Evolutionary conservation across 2,329 filamentous ascomycete genomes (phyloP).

Genomic region (Cladophialophora yegresii): DNA sequence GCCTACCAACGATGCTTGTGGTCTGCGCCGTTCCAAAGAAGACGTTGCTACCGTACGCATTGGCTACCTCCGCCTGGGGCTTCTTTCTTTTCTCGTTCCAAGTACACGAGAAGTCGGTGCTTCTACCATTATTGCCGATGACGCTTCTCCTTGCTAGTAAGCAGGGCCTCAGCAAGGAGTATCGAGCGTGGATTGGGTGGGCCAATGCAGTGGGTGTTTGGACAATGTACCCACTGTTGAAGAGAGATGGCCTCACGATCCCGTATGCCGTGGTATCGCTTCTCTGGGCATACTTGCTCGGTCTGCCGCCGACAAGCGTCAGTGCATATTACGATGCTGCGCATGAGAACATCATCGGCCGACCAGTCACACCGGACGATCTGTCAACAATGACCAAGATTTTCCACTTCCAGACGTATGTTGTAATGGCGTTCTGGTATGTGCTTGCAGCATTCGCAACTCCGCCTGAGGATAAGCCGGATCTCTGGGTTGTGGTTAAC

Average conservation of each 20-base stretch:
- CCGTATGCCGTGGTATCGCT: constrained; percentile 84
- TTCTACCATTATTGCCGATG: constrained; percentile 91
- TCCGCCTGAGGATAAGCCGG: constrained; percentile 76
- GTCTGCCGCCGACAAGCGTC: constrained; percentile 69
- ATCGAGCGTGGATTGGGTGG: constrained; percentile 90
- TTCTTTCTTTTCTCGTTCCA: constrained; percentile 99
- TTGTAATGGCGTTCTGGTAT: constrained; percentile 80
- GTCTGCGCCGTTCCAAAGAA: constrained; percentile 78
- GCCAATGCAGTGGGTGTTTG: constrained; percentile 85
- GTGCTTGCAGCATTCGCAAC: constrained; percentile 66
- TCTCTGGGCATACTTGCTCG: constrained; percentile 89
- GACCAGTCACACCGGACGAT: constrained; percentile 32
- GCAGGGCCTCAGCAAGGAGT: constrained; percentile 73
- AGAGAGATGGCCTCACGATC: constrained; percentile 77
- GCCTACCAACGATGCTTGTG: constrained; percentile 75
- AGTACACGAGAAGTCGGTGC: constrained; percentile 95
- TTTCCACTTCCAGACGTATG: constrained; percentile 74
- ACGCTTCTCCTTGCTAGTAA: constrained; percentile 79
- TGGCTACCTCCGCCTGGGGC: constrained; percentile 86
- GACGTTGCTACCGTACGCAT: constrained; percentile 73
- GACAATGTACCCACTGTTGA: constrained; percentile 91
- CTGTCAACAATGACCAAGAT: constrained; percentile 56
- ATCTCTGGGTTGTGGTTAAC: constrained; percentile 92
- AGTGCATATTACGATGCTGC: constrained; percentile 34
- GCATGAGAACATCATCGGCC: constrained; percentile 32